Evolutionary conservation across 2,329 filamentous ascomycete genomes (phyloP).

Genomic region (Pseudogymnoascus sp.): DNA sequence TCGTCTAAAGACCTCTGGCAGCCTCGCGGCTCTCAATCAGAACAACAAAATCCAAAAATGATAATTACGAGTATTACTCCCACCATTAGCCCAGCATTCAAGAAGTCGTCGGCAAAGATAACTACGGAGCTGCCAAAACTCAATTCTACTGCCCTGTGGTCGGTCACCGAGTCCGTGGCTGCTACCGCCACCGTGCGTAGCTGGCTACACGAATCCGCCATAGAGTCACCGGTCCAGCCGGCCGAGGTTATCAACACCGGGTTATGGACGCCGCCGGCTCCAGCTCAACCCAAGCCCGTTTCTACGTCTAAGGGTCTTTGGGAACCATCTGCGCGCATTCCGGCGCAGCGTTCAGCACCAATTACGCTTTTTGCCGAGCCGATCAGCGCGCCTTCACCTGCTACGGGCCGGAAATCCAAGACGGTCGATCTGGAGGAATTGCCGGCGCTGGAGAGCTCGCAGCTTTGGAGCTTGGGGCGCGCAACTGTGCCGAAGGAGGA

Average conservation of each 20-base stretch:
- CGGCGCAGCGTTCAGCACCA: neutral
- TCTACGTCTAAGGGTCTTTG: neutral
- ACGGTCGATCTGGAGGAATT: neutral
- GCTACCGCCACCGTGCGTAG: neutral
- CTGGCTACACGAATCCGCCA: neutral
- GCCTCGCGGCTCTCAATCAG: neutral
- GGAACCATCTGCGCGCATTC: neutral
- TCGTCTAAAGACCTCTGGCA: constrained; percentile 2
- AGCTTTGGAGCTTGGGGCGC: neutral
- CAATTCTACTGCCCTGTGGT: neutral
- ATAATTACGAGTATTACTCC: neutral
- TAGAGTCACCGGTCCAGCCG: neutral
- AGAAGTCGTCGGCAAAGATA: neutral
- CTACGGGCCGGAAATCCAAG: neutral
- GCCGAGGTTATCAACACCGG: neutral
- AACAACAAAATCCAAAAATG: constrained; percentile 8
- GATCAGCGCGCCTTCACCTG: neutral
- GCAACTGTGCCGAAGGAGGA: neutral
- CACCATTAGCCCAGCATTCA: constrained; percentile 3
- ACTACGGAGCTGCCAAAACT: neutral
- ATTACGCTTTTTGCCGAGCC: neutral
- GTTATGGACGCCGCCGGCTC: constrained; percentile 6
- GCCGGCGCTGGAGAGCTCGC: neutral
- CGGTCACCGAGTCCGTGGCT: neutral
- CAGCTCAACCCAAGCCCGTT: neutral